A percentile compares a stretch with the other conserved stretches of the same genome.
phyloP scores from a whole-genome alignment of 1,284 basidiomycete species.

The Chalciporus sp. region DNA sequence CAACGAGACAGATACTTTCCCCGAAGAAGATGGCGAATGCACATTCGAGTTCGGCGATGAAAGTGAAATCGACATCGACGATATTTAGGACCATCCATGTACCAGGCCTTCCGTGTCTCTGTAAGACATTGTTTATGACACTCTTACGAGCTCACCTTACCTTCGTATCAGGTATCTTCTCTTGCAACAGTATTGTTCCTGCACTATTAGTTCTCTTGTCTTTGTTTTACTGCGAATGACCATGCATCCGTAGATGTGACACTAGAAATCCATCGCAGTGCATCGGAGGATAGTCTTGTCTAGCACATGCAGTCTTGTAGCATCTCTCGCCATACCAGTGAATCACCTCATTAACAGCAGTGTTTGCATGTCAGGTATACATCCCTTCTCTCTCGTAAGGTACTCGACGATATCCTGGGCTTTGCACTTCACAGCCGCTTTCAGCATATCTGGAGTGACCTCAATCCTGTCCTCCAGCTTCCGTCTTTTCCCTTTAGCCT shows the following conservation, averaged over 20 bases:
- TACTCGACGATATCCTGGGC: slow-evolving; percentile 75
- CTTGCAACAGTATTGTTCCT: slow-evolving; percentile 10
- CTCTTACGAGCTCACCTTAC: slow-evolving; percentile 1
- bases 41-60: slow-evolving; percentile 90
- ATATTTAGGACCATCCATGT: slow-evolving; percentile 51
- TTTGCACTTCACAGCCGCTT: slow-evolving; percentile 59
- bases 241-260: slow-evolving; percentile 30
- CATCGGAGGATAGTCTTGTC: slow-evolving; percentile 17
- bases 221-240: slow-evolving; percentile 15
- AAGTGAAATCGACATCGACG: slow-evolving; percentile 80
- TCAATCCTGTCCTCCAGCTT: slow-evolving; percentile 61
- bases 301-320: slow-evolving; percentile 4
- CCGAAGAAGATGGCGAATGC: slow-evolving; percentile 88
- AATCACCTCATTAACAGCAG: slow-evolving; percentile 47
- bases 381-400: slow-evolving; percentile 74
- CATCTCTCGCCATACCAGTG: slow-evolving; percentile 1
- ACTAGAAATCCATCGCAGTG: slow-evolving; percentile 19
- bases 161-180: slow-evolving; percentile 12
- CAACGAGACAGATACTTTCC: slow-evolving; percentile 95
- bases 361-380: slow-evolving; percentile 71
- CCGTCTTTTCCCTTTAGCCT: slow-evolving; percentile 47
- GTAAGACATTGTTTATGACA: slow-evolving; percentile 9
- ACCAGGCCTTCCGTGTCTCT: slow-evolving; percentile 10
- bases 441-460: slow-evolving; percentile 62
- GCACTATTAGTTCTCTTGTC: slow-evolving; percentile 6